A percentile compares a stretch with the other conserved stretches of the same genome.
These are phyloP conservation scores for Drechslerella coelobrocha DNA, from an alignment of 2,329 filamentous ascomycete species.

Conservation along the genomic window DNA sequence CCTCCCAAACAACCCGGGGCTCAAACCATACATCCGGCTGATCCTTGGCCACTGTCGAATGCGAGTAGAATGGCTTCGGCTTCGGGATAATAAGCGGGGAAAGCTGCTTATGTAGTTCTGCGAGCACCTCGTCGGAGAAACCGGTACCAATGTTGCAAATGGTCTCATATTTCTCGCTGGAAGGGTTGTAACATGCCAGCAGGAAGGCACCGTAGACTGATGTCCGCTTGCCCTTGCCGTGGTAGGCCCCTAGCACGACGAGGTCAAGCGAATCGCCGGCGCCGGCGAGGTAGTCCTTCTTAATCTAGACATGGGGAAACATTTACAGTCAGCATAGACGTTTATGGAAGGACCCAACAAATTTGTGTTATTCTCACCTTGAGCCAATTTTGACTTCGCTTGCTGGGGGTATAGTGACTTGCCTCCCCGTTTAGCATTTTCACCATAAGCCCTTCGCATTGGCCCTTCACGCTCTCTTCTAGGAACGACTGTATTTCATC, in stretches of 20 bases:
- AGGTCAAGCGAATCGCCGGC: slow-evolving; percentile 95
- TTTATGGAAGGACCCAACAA: background rate
- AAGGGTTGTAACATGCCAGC: slow-evolving; percentile 87
- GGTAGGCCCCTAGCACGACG: slow-evolving; percentile 92
- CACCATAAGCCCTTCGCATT: slow-evolving; percentile 97
- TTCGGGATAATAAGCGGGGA: slow-evolving; percentile 81
- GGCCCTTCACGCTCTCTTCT: slow-evolving; percentile 93
- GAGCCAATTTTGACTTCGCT: slow-evolving; percentile 96
- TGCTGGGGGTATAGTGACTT: slow-evolving; percentile 94
- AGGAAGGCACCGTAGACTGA: slow-evolving; percentile 95
- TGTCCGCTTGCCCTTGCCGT: slow-evolving; percentile 92
- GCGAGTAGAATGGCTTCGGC: slow-evolving; percentile 91
- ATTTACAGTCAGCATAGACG: slow-evolving; percentile 21
- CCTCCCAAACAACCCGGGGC: slow-evolving; percentile 92
- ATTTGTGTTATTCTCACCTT: slow-evolving; percentile 67
- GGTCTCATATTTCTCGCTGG: slow-evolving; percentile 83
- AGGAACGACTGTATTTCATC: slow-evolving; percentile 92
- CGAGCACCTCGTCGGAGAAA: slow-evolving; percentile 92
- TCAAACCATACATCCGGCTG: slow-evolving; percentile 99
- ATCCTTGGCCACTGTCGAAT: slow-evolving; percentile 82
- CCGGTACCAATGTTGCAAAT: slow-evolving; percentile 99
- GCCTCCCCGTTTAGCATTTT: slow-evolving; percentile 97
- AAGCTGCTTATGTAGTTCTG: slow-evolving; percentile 79
- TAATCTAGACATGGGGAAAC: slow-evolving; percentile 67
- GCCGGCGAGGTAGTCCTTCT: slow-evolving; percentile 95